Evolutionary conservation across 768 basidiomycete genomes (phyloP).

Genomic region (Panaeolus papilionaceus): DNA sequence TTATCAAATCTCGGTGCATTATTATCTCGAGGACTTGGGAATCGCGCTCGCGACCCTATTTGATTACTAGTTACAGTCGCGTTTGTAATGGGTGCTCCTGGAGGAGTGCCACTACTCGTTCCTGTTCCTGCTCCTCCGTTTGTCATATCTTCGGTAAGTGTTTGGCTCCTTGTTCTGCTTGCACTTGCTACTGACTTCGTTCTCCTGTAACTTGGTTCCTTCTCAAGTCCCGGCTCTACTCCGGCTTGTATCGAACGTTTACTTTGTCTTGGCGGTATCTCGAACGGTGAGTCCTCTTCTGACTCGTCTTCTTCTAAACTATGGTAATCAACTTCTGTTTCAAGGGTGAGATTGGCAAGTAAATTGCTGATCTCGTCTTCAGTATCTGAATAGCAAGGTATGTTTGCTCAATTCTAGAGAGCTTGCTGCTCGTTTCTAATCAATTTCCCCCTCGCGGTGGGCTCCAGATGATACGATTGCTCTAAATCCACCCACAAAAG

Average conservation of each 20-base stretch:
- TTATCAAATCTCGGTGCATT: conserved; percentile 15
- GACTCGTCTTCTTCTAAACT: neutral
- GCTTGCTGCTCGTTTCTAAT: too few relatives aligned
- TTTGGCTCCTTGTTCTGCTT: neutral
- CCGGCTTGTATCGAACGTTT: neutral
- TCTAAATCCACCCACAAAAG: too few relatives aligned
- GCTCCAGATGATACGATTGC: too few relatives aligned
- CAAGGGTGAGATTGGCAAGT: too few relatives aligned
- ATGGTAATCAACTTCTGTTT: neutral
- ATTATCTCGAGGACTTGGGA: conserved; percentile 4
- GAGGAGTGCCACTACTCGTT: neutral
- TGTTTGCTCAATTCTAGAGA: too few relatives aligned
- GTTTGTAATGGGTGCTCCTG: neutral
- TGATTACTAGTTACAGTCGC: too few relatives aligned
- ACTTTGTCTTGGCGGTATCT: neutral
- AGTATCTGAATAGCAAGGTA: too few relatives aligned
- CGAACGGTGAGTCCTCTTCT: neutral
- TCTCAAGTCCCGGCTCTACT: neutral
- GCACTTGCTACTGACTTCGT: neutral
- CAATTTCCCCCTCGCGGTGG: too few relatives aligned
- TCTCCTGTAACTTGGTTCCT: neutral
- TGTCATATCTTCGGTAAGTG: neutral
- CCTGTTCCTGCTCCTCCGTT: neutral
- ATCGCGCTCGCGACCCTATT: neutral
- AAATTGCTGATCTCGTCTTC: too few relatives aligned